These are phyloP conservation scores for Colletotrichum navitas DNA, from an alignment of 2,329 filamentous ascomycete genomes.

Conservation along the genomic window DNA sequence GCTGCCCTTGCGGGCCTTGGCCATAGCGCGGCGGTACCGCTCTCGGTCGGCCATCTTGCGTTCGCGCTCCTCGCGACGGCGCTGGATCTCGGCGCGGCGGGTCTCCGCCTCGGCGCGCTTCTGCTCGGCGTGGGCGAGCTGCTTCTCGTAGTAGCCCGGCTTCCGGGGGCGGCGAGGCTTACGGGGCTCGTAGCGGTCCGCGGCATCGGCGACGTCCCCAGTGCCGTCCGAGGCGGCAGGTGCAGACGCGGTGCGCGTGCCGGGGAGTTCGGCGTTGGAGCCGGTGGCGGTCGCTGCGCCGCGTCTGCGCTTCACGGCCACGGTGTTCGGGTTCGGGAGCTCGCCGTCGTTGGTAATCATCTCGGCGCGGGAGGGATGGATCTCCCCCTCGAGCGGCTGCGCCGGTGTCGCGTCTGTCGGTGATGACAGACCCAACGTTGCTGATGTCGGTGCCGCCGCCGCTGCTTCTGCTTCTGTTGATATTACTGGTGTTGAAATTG, in stretches of 20 bases:
- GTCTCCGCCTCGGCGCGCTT: slow-evolving; percentile 57
- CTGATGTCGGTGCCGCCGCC: slow-evolving; percentile 11
- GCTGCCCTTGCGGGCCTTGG: slow-evolving; percentile 77
- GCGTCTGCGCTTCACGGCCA: slow-evolving; percentile 39
- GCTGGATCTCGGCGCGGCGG: slow-evolving; percentile 56
- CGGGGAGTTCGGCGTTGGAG: slow-evolving; percentile 42
- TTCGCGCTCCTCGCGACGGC: slow-evolving; percentile 73
- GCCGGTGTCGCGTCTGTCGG: slow-evolving; percentile 10
- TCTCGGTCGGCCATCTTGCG: slow-evolving; percentile 74
- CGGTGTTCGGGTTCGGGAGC: slow-evolving; percentile 41
- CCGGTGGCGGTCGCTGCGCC: not conserved
- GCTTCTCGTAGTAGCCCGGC: slow-evolving; percentile 76
- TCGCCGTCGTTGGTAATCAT: slow-evolving; percentile 51
- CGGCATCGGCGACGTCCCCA: slow-evolving; percentile 12
- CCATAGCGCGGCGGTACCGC: slow-evolving; percentile 75
- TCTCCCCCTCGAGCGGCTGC: slow-evolving; percentile 43
- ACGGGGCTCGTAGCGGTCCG: slow-evolving; percentile 41
- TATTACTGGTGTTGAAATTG: slow-evolving; percentile 3
- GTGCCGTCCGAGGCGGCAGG: slow-evolving; percentile 3
- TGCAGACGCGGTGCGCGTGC: slow-evolving; percentile 3
- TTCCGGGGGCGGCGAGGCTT: slow-evolving; percentile 45
- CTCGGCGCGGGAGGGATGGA: slow-evolving; percentile 59
- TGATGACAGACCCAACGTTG: slow-evolving; percentile 7
- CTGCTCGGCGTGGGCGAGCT: slow-evolving; percentile 62
- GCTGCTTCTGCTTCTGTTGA: slow-evolving; percentile 11